These are phyloP conservation scores for Proliferodiscus dingleyae DNA, from an alignment of 2,329 filamentous ascomycete species.

Conservation along the genomic window DNA sequence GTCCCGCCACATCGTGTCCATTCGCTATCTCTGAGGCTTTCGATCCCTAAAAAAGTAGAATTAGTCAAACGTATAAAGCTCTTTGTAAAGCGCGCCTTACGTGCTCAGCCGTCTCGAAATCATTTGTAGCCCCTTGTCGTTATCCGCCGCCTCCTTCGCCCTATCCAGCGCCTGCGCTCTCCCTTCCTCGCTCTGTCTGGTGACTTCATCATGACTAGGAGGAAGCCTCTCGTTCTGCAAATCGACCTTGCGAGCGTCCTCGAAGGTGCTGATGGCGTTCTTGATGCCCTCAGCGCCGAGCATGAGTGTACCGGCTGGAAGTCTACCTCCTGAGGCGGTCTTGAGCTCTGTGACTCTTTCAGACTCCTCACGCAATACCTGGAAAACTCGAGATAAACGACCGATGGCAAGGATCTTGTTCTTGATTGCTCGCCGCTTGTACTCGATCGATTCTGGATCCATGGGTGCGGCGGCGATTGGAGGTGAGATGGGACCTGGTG, in stretches of 20 bases:
- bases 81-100: slow-evolving; percentile 53
- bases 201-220: slow-evolving; percentile 87
- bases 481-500: slow-evolving; percentile 69
- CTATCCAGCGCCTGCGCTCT: slow-evolving; percentile 78
- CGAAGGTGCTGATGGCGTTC: slow-evolving; percentile 93
- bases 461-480: slow-evolving; percentile 46
- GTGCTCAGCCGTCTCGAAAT: slow-evolving; percentile 92
- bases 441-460: slow-evolving; percentile 85
- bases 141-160: slow-evolving; percentile 83
- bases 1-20: not conserved
- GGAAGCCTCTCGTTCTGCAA: slow-evolving; percentile 93
- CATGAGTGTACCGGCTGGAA: slow-evolving; percentile 96
- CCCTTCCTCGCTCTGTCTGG: slow-evolving; percentile 75
- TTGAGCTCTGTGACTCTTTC: slow-evolving; percentile 97
- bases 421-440: slow-evolving; percentile 95
- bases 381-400: slow-evolving; percentile 93
- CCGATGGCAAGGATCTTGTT: slow-evolving; percentile 99
- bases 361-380: slow-evolving; percentile 94
- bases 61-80: not conserved
- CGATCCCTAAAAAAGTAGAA: slow-evolving; percentile 12
- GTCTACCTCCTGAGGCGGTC: slow-evolving; percentile 85
- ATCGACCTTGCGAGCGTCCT: slow-evolving; percentile 95
- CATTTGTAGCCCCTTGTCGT: slow-evolving; percentile 80
- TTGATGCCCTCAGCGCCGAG: slow-evolving; percentile 97
- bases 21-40: slow-evolving; percentile 24